Evolutionary conservation across 108 stramenopile genomes (phyloP).

Genomic region (Phaeodactylum tricornutum): DNA sequence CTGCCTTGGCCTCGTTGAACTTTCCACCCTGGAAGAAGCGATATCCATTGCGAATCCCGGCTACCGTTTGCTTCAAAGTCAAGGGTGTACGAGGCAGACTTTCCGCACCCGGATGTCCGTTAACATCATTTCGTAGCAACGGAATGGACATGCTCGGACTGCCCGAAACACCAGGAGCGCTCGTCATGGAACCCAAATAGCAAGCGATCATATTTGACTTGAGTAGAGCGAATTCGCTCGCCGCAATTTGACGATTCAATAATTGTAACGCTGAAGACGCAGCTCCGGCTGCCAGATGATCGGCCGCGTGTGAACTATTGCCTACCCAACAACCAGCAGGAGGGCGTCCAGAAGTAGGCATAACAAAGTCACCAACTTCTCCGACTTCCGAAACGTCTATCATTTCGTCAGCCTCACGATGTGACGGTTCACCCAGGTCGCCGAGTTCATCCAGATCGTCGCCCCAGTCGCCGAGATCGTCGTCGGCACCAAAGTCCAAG

Average conservation of each 20-base stretch:
- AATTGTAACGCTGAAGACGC: constrained; percentile 93
- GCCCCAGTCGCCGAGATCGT: constrained; percentile 72
- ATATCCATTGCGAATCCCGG: constrained; percentile 85
- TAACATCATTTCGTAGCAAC: constrained; percentile 75
- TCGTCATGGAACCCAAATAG: constrained; percentile 79
- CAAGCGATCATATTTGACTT: constrained; percentile 70
- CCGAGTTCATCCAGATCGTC: constrained; percentile 82
- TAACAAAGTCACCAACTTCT: constrained; percentile 67
- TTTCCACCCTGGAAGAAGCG: constrained; percentile 89
- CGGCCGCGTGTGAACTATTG: constrained; percentile 92
- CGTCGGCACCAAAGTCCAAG: constrained; percentile 57
- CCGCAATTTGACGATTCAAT: constrained; percentile 96
- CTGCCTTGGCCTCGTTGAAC: constrained; percentile 80
- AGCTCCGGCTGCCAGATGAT: constrained; percentile 94
- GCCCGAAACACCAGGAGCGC: constrained; percentile 82
- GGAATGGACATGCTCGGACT: constrained; percentile 62
- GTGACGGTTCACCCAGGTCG: constrained; percentile 27
- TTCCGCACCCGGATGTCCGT: constrained; percentile 67
- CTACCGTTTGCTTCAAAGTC: constrained; percentile 43
- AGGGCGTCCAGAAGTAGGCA: constrained; percentile 86
- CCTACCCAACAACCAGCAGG: constrained; percentile 81
- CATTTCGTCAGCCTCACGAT: constrained; percentile 40
- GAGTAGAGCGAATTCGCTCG: constrained; percentile 84
- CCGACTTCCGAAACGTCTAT: constrained; percentile 37
- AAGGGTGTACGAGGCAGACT: constrained; percentile 72